Evolutionary conservation across 164 flowering plant genomes (phyloP), one percentile per base, ranked within the genome.

Genomic region (Liriodendron chinense): DNA sequence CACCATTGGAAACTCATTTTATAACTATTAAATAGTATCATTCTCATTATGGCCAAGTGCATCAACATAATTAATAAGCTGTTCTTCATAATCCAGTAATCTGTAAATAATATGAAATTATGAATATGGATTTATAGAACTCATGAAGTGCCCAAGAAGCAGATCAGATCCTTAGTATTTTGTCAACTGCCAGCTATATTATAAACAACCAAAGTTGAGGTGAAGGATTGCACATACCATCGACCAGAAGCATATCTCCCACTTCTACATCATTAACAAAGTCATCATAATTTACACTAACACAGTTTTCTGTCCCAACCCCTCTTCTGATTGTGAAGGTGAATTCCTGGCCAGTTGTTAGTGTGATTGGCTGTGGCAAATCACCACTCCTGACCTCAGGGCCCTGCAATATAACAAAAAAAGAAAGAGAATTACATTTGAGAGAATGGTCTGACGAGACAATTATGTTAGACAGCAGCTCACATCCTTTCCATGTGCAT

Each of bases 321-420:
- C 99, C 99, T 86, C 98, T 88, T 76, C 78, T 79, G 66, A 96
- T 96, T 47, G 99, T 96, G 77, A 94, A 96, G 25, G 94, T 93
- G 80, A 91, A 93, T 74, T 94, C 97, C 75, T 96, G 96, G 23
- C 99, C 99, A 84, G 71, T 65, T 74, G 57, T 25, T 78, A 96
- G 82, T 6, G 23, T 86, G 72, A 96, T 87, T 61, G 99, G 98
- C 78, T 96, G 91, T 71, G 98, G 98, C 84, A 96, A 83, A 78
- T 96, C 99, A n/a, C 99, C 99, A 79, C 99, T 96, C 77, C 99
- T 88, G 64, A 93, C 98, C 83, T 96, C 99, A 49, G 99, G 99
- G 22, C 99, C 99, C 99, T 96, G 85, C 47, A 68, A 69, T 34
- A 71, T 21, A 72, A 62, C 61, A 74, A 74, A 64, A 22, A 48